A percentile compares a stretch with the other conserved stretches of the same genome.
Evolutionary conservation across 2,329 filamentous ascomycete species (phyloP).

Genomic region (Metarhizium guizhouense): DNA sequence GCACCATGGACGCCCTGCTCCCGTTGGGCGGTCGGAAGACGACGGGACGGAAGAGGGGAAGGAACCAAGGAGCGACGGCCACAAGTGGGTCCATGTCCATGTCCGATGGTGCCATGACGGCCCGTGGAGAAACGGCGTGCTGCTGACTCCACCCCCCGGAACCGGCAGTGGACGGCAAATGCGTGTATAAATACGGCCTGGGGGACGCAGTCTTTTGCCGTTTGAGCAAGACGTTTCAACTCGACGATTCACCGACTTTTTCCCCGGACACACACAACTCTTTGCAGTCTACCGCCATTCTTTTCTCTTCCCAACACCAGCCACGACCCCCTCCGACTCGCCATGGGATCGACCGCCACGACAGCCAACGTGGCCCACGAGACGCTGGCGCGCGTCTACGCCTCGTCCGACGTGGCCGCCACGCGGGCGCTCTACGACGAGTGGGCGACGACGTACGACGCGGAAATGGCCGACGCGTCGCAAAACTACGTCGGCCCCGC

Average conservation of each 20-base stretch:
- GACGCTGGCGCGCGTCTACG: conserved; percentile 17
- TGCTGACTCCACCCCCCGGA: neutral
- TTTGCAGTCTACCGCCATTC: no score
- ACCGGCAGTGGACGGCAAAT: neutral
- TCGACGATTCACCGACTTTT: no score
- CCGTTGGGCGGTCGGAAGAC: neutral
- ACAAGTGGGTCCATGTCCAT: neutral
- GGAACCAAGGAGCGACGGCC: neutral
- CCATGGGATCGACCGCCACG: neutral
- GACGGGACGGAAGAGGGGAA: conserved; percentile 3
- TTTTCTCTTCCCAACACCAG: no score
- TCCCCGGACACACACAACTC: no score
- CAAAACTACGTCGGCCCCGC: conserved; percentile 34
- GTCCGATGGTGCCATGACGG: conserved; percentile 6
- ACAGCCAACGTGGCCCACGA: conserved; percentile 15
- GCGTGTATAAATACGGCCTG: neutral
- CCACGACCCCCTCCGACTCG: no score
- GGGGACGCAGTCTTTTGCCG: no score
- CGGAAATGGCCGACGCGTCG: conserved; percentile 23
- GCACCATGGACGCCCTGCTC: no score
- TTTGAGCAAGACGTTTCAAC: no score
- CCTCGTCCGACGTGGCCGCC: conserved; percentile 13
- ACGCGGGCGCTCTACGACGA: conserved; percentile 25
- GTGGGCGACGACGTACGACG: conserved; percentile 26
- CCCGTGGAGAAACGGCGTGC: neutral